phyloP scores from a whole-genome alignment of 345 rosid species.

The Noccaea caerulescens region DNA sequence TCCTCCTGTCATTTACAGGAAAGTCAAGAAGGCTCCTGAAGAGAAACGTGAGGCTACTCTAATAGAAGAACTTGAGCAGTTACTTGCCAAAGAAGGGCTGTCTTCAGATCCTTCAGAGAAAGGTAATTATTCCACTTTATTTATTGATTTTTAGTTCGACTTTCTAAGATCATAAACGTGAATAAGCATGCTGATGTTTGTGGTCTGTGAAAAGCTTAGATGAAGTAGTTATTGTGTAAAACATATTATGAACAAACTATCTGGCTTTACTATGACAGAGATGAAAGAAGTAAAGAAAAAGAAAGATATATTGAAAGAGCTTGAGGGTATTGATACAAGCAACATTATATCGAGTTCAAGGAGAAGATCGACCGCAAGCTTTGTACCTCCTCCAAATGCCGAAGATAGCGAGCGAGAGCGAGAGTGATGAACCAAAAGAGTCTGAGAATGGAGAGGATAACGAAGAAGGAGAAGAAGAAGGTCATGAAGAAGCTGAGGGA shows the following conservation, averaged over 20 bases:
- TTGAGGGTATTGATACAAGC: slow-evolving; percentile 86
- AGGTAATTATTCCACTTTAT: slow-evolving; percentile 46
- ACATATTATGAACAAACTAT: slow-evolving; percentile 9
- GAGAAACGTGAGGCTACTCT: slow-evolving; percentile 75
- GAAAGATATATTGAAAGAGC: slow-evolving; percentile 78
- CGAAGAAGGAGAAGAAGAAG: slow-evolving; percentile 28
- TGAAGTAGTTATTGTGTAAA: not conserved
- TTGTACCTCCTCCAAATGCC: slow-evolving; percentile 73
- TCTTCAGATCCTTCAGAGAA: slow-evolving; percentile 82
- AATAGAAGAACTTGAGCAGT: slow-evolving; percentile 77
- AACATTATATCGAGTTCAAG: slow-evolving; percentile 84
- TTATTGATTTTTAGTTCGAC: not conserved
- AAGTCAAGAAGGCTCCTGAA: slow-evolving; percentile 85
- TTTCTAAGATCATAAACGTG: not conserved
- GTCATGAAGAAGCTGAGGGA: slow-evolving; percentile 21
- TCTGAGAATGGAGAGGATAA: slow-evolving; percentile 28
- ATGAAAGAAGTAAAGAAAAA: slow-evolving; percentile 80
- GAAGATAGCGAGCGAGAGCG: slow-evolving; percentile 57
- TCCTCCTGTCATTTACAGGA: slow-evolving; percentile 80
- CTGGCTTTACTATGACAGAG: slow-evolving; percentile 50
- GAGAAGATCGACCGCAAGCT: slow-evolving; percentile 71
- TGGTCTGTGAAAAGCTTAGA: not conserved
- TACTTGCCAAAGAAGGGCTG: slow-evolving; percentile 88
- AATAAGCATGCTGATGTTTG: slow-evolving; percentile 5
- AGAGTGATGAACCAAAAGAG: slow-evolving; percentile 49